A percentile compares a stretch with the other conserved stretches of the same genome.
Evolutionary conservation across 805 yeast genomes (phyloP).

Genomic region (Crinitomyces ghanaensis): DNA sequence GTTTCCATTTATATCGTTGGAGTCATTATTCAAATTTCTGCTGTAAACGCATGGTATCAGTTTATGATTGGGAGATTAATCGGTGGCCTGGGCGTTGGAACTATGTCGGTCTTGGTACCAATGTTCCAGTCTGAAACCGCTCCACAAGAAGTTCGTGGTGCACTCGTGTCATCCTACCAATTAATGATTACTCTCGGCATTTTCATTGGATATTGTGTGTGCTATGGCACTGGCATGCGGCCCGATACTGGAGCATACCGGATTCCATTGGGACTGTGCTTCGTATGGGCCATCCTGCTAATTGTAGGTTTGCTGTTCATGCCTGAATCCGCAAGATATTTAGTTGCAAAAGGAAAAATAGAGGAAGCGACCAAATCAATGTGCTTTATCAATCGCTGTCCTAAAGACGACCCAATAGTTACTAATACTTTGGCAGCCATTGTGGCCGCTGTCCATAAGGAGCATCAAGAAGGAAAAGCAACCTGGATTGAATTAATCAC

Average conservation of each 20-base stretch:
- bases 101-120: conserved; percentile 65
- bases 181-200: conserved; percentile 66
- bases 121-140: conserved; percentile 70
- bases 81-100: conserved; percentile 72
- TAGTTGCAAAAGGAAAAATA: conserved; percentile 42
- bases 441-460: conserved; percentile 38
- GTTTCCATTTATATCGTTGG: conserved; percentile 43
- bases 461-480: conserved; percentile 38
- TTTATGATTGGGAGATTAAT: conserved; percentile 59
- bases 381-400: conserved; percentile 32
- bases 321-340: conserved; percentile 71
- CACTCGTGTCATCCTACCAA: conserved; percentile 66
- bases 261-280: conserved; percentile 64
- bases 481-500: conserved; percentile 40
- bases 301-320: conserved; percentile 50
- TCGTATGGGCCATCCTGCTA: conserved; percentile 55
- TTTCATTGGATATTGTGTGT: conserved; percentile 55
- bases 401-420: conserved; percentile 24
- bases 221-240: conserved; percentile 52
- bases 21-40: conserved; percentile 36
- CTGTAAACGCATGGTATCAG: conserved; percentile 31
- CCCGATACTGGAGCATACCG: conserved; percentile 43
- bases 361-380: conserved; percentile 49
- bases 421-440: conserved; percentile 27
- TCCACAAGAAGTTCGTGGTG: conserved; percentile 70